Evolutionary conservation across 164 flowering plant species (phyloP).

Genomic region (Kingdonia uniflora): DNA sequence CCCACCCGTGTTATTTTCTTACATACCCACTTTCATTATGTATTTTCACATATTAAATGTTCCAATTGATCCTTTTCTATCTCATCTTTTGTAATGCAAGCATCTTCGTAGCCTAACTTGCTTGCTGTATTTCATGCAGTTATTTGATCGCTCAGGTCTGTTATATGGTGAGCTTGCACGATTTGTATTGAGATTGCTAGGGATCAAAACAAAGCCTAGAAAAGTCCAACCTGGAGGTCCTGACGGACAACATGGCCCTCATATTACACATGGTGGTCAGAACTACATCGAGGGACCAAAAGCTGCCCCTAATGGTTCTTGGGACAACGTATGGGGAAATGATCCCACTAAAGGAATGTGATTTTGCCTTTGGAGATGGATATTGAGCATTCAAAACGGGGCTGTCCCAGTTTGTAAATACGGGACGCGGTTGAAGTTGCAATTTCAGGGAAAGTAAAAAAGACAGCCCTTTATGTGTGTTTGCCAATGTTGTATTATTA

Average conservation of each 20-base stretch:
- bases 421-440: not conserved
- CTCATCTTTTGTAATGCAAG: too few species aligned
- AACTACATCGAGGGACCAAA: constrained; percentile 50
- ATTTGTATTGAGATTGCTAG: constrained; percentile 76
- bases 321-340: constrained; percentile 72
- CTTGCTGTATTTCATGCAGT: constrained; percentile 26
- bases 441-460: not conserved
- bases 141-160: constrained; percentile 78
- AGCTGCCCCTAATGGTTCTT: constrained; percentile 43
- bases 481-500: too few species aligned
- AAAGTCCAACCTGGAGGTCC: constrained; percentile 42
- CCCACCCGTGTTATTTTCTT: too few species aligned
- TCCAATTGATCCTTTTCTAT: too few species aligned
- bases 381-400: not conserved
- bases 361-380: not conserved
- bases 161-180: constrained; percentile 91
- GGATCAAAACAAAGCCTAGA: constrained; percentile 56
- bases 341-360: constrained; percentile 3
- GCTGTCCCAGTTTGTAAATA: not conserved
- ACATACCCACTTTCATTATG: too few species aligned
- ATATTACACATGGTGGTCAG: constrained; percentile 24
- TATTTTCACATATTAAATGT: too few species aligned
- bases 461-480: too few species aligned
- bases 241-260: constrained; percentile 37
- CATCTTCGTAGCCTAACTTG: too few species aligned